Percentiles rank a stretch among this genome's conserved stretches.
Evolutionary conservation across 305 asterid genomes (phyloP).

Genomic region (Solanum hybrid): DNA sequence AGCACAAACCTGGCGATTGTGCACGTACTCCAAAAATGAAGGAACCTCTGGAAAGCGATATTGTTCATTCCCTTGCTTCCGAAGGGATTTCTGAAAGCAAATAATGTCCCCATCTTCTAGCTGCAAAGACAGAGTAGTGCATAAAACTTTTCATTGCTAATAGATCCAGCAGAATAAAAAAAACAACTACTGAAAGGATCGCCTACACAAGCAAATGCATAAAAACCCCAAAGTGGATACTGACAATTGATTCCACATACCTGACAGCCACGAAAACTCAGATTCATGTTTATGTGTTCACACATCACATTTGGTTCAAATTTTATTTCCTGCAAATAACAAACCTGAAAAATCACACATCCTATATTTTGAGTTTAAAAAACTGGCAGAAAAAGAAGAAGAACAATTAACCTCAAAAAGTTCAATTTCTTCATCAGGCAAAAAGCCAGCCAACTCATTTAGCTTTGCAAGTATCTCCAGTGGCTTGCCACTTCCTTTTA

Average conservation of each 20-base stretch:
- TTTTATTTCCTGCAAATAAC: conserved; percentile 39
- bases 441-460: conserved; percentile 30
- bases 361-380: background rate
- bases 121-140: conserved; percentile 9
- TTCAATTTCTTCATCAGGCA: conserved; percentile 29
- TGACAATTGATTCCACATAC: background rate
- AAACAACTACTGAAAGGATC: background rate
- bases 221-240: background rate
- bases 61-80: conserved; percentile 21
- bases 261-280: conserved; percentile 24
- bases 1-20: conserved; percentile 37
- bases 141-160: background rate
- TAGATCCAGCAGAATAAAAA: background rate
- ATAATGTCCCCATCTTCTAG: conserved; percentile 53
- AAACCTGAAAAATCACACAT: background rate
- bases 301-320: conserved; percentile 32
- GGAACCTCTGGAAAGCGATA: conserved; percentile 42
- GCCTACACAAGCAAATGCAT: background rate
- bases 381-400: background rate
- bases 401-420: conserved; percentile 25
- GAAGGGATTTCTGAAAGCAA: conserved; percentile 36
- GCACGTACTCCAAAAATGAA: conserved; percentile 41
- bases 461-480: conserved; percentile 18
- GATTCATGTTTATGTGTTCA: conserved; percentile 20
- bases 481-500: conserved; percentile 30